phyloP scores from a whole-genome alignment of 148 eudicot genomes.

The Vaccinium vitisidaea region DNA sequence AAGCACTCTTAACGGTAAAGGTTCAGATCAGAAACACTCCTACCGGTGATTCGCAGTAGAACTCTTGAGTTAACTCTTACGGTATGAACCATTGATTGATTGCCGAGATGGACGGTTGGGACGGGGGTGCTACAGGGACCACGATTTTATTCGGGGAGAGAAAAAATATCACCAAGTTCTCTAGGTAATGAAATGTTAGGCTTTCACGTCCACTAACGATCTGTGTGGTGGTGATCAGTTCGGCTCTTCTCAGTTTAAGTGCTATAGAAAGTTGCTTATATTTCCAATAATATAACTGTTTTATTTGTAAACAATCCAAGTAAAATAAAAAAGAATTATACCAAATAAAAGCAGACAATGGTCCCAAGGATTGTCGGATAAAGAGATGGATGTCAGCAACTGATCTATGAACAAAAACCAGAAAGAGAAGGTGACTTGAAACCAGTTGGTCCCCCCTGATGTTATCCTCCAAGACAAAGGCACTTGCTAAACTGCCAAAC shows the following conservation, averaged over 20 bases:
- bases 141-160: background rate
- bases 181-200: slow-evolving; percentile 33
- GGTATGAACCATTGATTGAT: too few relatives aligned
- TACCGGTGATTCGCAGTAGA: too few relatives aligned
- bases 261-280: slow-evolving; percentile 16
- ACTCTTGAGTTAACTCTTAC: too few relatives aligned
- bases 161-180: slow-evolving; percentile 27
- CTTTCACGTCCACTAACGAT: slow-evolving; percentile 36
- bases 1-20: too few relatives aligned
- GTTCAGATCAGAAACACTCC: too few relatives aligned
- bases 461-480: slow-evolving; percentile 23
- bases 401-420: slow-evolving; percentile 23
- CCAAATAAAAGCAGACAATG: slow-evolving; percentile 28
- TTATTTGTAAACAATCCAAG: slow-evolving; percentile 20
- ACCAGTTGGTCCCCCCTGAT: slow-evolving; percentile 33
- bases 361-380: slow-evolving; percentile 35
- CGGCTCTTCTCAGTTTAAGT: slow-evolving; percentile 7
- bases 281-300: slow-evolving; percentile 3
- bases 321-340: background rate
- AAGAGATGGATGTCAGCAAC: slow-evolving; percentile 24
- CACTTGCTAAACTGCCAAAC: slow-evolving; percentile 14
- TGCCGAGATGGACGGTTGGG: too few relatives aligned
- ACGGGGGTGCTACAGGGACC: too few relatives aligned
- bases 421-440: slow-evolving; percentile 30
- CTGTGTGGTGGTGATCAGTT: slow-evolving; percentile 32